Percentiles rank a stretch among this genome's conserved stretches.
Conservation (phyloP, 164 flowering plant species). For the Piper betle region DNA sequence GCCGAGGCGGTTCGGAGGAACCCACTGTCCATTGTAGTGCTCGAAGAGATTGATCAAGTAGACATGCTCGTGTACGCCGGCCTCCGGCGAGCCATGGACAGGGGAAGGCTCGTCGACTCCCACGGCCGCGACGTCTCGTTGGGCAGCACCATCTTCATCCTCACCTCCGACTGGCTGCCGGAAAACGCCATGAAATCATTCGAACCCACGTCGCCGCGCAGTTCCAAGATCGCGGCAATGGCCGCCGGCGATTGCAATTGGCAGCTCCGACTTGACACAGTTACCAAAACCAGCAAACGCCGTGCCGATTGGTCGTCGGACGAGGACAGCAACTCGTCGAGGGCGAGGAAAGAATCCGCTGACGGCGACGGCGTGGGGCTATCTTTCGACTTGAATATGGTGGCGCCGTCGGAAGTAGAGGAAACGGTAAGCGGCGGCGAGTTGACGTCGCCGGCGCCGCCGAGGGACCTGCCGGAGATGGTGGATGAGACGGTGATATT, state of each 20-base stretch:
- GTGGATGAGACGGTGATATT: slow-evolving; percentile 60
- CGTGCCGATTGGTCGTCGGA: slow-evolving; percentile 38
- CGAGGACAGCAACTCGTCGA: slow-evolving; percentile 29
- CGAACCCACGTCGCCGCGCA: slow-evolving; percentile 15
- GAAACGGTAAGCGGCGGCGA: slow-evolving; percentile 17
- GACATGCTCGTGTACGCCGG: slow-evolving; percentile 56
- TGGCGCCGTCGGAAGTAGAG: slow-evolving; percentile 65
- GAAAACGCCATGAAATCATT: slow-evolving; percentile 19
- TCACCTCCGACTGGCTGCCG: slow-evolving; percentile 56
- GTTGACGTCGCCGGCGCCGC: slow-evolving; percentile 6
- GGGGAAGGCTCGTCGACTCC: slow-evolving; percentile 68
- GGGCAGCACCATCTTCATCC: slow-evolving; percentile 66
- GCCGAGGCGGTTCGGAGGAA: slow-evolving; percentile 71
- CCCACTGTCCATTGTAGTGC: slow-evolving; percentile 66
- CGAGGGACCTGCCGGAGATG: slow-evolving; percentile 28
- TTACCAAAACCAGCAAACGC: slow-evolving; percentile 38
- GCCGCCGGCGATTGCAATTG: slow-evolving; percentile 35
- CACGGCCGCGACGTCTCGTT: slow-evolving; percentile 83
- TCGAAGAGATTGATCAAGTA: slow-evolving; percentile 72
- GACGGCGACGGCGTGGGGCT: slow-evolving; percentile 16
- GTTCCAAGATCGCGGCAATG: slow-evolving; percentile 31
- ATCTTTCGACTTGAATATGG: slow-evolving; percentile 61
- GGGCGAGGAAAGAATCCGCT: slow-evolving; percentile 32
- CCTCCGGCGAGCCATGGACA: slow-evolving; percentile 75
- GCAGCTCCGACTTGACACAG: slow-evolving; percentile 41